A percentile compares a stretch with the other conserved stretches of the same genome.
These are phyloP conservation scores for Xylaria intraflava DNA, from an alignment of 495 filamentous ascomycete species.

Conservation along the genomic window DNA sequence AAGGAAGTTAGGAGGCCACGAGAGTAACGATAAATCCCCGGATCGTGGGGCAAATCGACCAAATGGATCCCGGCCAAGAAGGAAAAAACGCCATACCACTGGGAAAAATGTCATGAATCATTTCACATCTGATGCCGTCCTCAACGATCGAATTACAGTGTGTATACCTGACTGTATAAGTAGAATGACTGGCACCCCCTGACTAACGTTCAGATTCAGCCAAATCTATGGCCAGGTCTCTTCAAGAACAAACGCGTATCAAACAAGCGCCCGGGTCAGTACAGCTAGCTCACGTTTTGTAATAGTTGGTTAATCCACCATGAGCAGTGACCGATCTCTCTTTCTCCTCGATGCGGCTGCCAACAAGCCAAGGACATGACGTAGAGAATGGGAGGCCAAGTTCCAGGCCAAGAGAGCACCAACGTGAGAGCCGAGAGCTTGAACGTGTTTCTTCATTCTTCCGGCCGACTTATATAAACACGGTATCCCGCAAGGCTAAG, in stretches of 20 bases:
- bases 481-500: not conserved
- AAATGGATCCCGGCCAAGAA: slow-evolving; percentile 29
- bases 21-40: slow-evolving; percentile 27
- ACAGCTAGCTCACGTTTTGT: not conserved
- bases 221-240: slow-evolving; percentile 49
- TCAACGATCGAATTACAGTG: slow-evolving; percentile 58
- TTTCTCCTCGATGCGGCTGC: slow-evolving; percentile 64
- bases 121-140: slow-evolving; percentile 60
- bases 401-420: slow-evolving; percentile 19
- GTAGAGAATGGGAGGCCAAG: slow-evolving; percentile 11
- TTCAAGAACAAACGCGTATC: slow-evolving; percentile 68
- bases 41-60: slow-evolving; percentile 21
- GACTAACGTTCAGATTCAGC: slow-evolving; percentile 47
- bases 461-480: slow-evolving; percentile 8
- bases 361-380: slow-evolving; percentile 28
- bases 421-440: slow-evolving; percentile 27
- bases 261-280: slow-evolving; percentile 42
- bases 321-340: slow-evolving; percentile 54
- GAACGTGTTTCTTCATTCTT: slow-evolving; percentile 41
- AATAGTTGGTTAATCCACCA: slow-evolving; percentile 3
- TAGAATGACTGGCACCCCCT: slow-evolving; percentile 6
- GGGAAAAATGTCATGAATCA: slow-evolving; percentile 51
- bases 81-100: slow-evolving; percentile 23
- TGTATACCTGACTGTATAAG: slow-evolving; percentile 14
- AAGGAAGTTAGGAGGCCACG: slow-evolving; percentile 34